Conservation (phyloP, 75 land plant species). For the Picea sitchensis region DNA sequence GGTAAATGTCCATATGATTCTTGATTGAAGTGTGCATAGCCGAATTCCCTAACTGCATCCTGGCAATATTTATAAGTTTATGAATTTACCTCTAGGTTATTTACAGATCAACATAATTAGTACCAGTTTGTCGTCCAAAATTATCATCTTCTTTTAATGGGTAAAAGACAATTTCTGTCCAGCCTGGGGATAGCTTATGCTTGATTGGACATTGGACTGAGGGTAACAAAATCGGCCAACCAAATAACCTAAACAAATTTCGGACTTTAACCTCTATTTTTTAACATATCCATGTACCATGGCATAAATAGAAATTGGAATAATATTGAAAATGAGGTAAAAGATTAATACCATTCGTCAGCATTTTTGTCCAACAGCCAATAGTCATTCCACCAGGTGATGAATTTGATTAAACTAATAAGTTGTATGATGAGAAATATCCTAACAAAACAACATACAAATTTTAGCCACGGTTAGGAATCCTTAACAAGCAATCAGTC, state of each 20-base stretch:
- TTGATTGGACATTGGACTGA: background rate
- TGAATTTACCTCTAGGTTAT: too few species aligned
- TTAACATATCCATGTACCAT: background rate
- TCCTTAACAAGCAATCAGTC: background rate
- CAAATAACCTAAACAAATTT: background rate
- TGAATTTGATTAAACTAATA: constrained; percentile 85
- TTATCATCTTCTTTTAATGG: too few species aligned
- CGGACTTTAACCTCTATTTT: background rate
- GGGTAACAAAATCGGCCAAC: background rate
- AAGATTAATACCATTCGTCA: constrained; percentile 47
- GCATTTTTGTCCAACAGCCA: constrained; percentile 54
- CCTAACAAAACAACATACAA: constrained; percentile 40
- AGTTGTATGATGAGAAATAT: constrained; percentile 83
- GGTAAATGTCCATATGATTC: too few species aligned
- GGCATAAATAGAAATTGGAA: background rate
- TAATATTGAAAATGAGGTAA: background rate
- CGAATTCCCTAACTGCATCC: too few species aligned
- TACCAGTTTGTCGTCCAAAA: too few species aligned
- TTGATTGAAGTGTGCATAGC: too few species aligned
- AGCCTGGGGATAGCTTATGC: background rate
- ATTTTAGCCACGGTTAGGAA: background rate
- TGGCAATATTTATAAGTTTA: too few species aligned
- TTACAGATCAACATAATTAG: too few species aligned
- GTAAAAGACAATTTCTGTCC: background rate
- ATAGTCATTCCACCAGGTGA: constrained; percentile 78